Conservation (phyloP, 1,284 basidiomycete genomes). For the Ceraceosorus bombacis region DNA sequence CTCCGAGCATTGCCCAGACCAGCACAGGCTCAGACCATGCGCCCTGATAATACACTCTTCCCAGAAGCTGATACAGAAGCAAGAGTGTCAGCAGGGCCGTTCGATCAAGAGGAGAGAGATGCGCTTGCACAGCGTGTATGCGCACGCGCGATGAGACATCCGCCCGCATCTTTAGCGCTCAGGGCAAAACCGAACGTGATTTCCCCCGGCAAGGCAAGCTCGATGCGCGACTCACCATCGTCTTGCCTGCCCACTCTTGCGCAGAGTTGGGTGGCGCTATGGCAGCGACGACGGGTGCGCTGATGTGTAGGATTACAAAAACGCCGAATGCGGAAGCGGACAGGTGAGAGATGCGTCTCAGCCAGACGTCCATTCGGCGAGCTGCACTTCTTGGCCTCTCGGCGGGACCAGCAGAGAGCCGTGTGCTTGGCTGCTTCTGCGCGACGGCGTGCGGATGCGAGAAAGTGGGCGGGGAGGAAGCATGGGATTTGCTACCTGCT, state of each 20-base stretch:
- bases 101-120: too few species aligned
- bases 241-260: conserved; percentile 9
- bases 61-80: conserved; percentile 23
- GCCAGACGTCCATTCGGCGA: background rate
- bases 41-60: conserved; percentile 39
- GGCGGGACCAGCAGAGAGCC: too few species aligned
- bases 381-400: too few species aligned
- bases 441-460: too few species aligned
- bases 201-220: too few species aligned
- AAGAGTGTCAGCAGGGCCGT: too few species aligned
- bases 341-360: background rate
- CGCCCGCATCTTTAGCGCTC: background rate
- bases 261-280: conserved; percentile 8
- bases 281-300: conserved; percentile 20
- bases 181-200: background rate
- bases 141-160: too few species aligned
- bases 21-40: conserved; percentile 26
- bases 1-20: conserved; percentile 24
- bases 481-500: too few species aligned
- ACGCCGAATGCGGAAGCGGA: conserved; percentile 5
- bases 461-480: too few species aligned
- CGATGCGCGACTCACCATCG: conserved; percentile 12
- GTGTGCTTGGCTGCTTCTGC: too few species aligned
- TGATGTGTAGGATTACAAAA: conserved; percentile 16
- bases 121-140: too few species aligned